Conservation (phyloP, 1,139 yeast genomes). For the Geotrichum phurueaensis region DNA sequence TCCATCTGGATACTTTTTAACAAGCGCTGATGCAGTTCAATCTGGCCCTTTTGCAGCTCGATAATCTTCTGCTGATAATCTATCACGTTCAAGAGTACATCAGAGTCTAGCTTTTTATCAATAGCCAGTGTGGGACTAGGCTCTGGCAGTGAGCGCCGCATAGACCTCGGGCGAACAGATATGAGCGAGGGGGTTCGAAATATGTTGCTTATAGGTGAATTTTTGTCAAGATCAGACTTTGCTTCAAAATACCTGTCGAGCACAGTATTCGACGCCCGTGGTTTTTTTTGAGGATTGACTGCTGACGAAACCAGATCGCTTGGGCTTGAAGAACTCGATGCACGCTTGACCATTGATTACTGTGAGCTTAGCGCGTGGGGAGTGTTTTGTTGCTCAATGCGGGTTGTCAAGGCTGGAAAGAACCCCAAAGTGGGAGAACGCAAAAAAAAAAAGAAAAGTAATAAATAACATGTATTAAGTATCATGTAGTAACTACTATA, state of each 20-base stretch:
- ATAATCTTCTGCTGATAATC: conserved; percentile 8
- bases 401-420: background rate
- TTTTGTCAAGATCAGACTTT: background rate
- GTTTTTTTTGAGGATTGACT: background rate
- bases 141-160: background rate
- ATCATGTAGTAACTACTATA: too few species aligned
- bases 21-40: background rate
- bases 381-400: background rate
- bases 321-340: background rate
- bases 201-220: background rate
- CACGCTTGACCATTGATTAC: background rate
- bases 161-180: background rate
- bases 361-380: background rate
- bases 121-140: background rate
- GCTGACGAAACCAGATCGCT: background rate
- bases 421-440: background rate
- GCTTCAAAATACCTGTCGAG: background rate
- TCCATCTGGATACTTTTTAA: background rate
- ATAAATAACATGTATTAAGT: too few species aligned
- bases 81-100: background rate
- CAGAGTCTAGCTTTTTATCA: background rate
- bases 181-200: background rate
- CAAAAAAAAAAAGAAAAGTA: background rate
- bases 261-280: background rate
- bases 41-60: conserved; percentile 9